Percentiles rank a stretch among this genome's conserved stretches.
These are phyloP conservation scores for Pyrenopolyporus hunteri DNA, from an alignment of 495 filamentous ascomycete species.

Conservation along the genomic window DNA sequence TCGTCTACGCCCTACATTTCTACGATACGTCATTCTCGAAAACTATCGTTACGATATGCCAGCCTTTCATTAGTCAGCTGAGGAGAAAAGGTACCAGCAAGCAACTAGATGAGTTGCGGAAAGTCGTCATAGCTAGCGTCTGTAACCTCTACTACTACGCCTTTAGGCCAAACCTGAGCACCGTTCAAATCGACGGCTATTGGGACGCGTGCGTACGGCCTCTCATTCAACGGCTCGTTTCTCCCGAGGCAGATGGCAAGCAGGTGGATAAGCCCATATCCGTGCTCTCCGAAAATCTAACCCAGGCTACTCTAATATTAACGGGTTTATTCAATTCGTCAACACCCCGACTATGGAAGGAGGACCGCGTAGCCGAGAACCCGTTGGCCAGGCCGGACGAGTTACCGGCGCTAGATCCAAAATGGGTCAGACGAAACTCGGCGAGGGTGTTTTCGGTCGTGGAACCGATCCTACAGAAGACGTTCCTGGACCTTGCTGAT, in stretches of 20 bases:
- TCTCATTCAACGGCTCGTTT: constrained; percentile 54
- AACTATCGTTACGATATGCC: constrained; percentile 69
- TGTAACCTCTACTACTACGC: constrained; percentile 86
- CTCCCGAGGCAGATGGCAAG: constrained; percentile 39
- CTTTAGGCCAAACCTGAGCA: constrained; percentile 69
- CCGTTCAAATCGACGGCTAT: constrained; percentile 68
- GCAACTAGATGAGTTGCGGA: constrained; percentile 60
- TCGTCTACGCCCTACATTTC: constrained; percentile 72
- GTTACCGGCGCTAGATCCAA: constrained; percentile 77
- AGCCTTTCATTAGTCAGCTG: constrained; percentile 73
- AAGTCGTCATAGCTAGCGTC: constrained; percentile 69
- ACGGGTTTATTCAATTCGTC: constrained; percentile 70
- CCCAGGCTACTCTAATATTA: constrained; percentile 66
- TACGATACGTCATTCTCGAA: constrained; percentile 63
- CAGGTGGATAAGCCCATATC: constrained; percentile 27
- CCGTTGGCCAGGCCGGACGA: constrained; percentile 68
- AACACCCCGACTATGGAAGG: constrained; percentile 72
- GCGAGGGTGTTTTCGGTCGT: constrained; percentile 65
- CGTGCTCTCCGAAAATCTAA: constrained; percentile 34
- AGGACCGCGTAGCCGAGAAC: constrained; percentile 67
- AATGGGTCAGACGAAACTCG: constrained; percentile 82
- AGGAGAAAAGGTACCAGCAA: constrained; percentile 65
- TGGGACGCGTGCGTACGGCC: constrained; percentile 79
- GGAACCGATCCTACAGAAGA: constrained; percentile 64
- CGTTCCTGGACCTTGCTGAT: constrained; percentile 56